Base-by-base conservation (phyloP, 1,284 basidiomycete genomes). In the Marasmius oreades region DNA sequence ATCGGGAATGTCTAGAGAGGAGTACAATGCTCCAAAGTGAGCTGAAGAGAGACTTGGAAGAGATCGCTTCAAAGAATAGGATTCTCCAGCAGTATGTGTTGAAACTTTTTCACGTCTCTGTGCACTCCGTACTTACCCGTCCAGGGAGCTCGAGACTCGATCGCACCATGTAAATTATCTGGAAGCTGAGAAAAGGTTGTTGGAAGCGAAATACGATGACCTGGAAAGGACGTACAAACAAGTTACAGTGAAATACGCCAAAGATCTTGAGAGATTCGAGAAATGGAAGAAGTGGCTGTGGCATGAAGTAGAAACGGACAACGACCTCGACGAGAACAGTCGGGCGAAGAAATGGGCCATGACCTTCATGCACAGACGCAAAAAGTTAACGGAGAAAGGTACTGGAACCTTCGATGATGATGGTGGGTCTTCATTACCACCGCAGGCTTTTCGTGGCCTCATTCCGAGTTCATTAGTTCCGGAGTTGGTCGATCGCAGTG, bases 181-280 rank as follows among this genome's bases (percentile, higher is more conserved):
- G 46, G 42, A 43, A 50, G 23, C 7, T 2, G 16, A 20, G 36
- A 48, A 45, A 47, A 39, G 23, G 11, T 61, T 67, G 2, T 69
- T 84, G 0, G 64, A 72, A 57, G 61, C 57, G 34, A 71, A 72
- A 4, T 80, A 79, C 55, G 75, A 80, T 52, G 70, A 67, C 1
- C 68, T 80, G 5, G 58, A 70, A 2, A 67, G 69, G 37, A 69
- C 69, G 26, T 73, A 74, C 47, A 66, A 70, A 43, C 71, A 76
- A 1, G 74, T 77, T 5, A 66, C 73, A n/a, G 72, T 68, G 23
- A 73, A 71, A 33, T 82, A 80, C 66, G 76, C 77, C 61, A 58
- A 64, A 11, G 78, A 83, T 61, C 80, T 74, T 64, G 72, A 71
- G 58, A 78, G 75, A 58, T 85, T 80, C 80, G 68, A 69, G 44